Base-by-base conservation (phyloP, 139 green algal genomes). In the Yamagishiella unicocca region DNA sequence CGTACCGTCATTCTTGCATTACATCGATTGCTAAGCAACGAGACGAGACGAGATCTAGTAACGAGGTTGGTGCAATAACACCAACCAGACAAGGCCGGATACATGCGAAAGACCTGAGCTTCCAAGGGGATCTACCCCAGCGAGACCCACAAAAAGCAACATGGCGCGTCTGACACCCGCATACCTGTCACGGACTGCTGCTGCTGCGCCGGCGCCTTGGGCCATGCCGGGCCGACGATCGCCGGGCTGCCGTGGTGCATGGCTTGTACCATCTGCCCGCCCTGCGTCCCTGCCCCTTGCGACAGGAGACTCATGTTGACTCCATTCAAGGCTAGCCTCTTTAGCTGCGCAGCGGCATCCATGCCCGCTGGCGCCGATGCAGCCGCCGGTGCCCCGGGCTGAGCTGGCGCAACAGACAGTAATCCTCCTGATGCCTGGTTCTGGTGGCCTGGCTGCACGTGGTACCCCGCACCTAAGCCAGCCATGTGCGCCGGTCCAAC, bases 321-420 rank as follows among this genome's bases (percentile, higher is more conserved):
- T 12, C 14, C 50, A 17, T 17, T 17, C 14, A 17, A 58, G 17
- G 50, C 50, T 38, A 78, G 37, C 70, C 70, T n/a, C 74, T 82
- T 82, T 19, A 67, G 19, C 74, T 82, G 74, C 33, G 74, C 50
- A 46, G 46, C 74, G 31, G 74, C 74, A 45, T 82, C 74, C 46
- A 67, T 38, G 46, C 46, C 46, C 21, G 46, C 46, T 31, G 40
- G 35, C 8, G 67, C 35, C 10, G 31, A 14, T 27, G 46, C 5
- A 38, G 31, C 74, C 33, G 78, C 53, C 24, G 54, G 50, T 58
- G 12, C 71, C 40, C 71, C 25, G 31, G 27, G 42, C 42, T 2
- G n/a, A 25, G 40, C 40, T 5, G 8, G 21, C 68, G 68, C 64
- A 1, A 14, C 31, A 31, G 64, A 31, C 31, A 33, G n/a, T n/a